Evolutionary conservation across 352 stramenopile genomes (phyloP), one percentile per base, ranked within the genome.

Genomic region (Phytophthora constricta): DNA sequence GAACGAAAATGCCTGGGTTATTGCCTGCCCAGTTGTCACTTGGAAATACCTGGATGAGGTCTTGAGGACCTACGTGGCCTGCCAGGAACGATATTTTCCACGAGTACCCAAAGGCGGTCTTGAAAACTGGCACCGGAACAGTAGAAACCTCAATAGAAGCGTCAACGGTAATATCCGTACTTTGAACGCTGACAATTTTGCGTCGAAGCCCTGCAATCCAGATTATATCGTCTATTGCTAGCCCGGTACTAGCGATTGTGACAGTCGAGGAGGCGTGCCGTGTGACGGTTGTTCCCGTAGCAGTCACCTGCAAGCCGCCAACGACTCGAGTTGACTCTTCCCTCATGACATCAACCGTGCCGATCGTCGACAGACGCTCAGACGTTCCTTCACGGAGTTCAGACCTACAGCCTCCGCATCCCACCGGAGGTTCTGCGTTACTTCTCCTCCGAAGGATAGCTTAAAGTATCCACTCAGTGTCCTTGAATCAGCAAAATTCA

Each of bases 21-120:
- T 92, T 95, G 4, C 97, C 96, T 0, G 89, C 76, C 97, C 96
- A 99, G 13, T 89, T 97, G 50, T 98, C 91, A 26, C 92, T 96
- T 13, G 91, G 71, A 8, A 46, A 79, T 19, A 93, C 89, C 58
- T 90, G 68, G n/a, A 99, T 78, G 5, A 96, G 58, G 3, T 93
- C 84, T 57, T 98, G 91, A 11, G 97, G 74, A 0, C 89, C 89
- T 3, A 96, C 77, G 54, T 96, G 86, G 5, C 89, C 89, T 2
- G 74, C 73, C 5, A 77, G 56, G 61, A 97, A 96, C 0, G 89
- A 95, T 34, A 97, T 84, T 4, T 62, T 58, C 89, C 88, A 97
- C 34, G 87, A 61, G 49, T 79, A 96, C 2, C 88, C 88, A 53
- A 78, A 87, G 3, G 85, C 84, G 11, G 48, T 86, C 25, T 65